Conservation (phyloP, 2,329 filamentous ascomycete species). For the Dactylonectria macrodidyma region DNA sequence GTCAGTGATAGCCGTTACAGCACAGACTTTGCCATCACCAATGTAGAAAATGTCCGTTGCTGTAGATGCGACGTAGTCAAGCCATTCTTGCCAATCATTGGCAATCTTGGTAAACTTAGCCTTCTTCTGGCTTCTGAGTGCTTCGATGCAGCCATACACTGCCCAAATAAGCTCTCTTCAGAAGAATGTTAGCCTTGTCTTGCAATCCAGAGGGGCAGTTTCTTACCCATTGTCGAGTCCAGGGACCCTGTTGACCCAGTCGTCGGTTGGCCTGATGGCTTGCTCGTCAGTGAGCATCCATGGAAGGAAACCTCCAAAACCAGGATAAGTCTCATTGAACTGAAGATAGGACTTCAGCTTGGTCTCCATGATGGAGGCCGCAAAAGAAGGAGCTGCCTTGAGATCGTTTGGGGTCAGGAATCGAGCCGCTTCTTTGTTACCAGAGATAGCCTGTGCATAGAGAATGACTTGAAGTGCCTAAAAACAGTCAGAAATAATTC, state of each 20-base stretch:
- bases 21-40: conserved; percentile 56
- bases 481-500: not conserved
- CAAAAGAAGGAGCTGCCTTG: conserved; percentile 50
- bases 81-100: conserved; percentile 55
- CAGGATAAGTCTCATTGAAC: conserved; percentile 59
- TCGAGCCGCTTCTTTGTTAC: conserved; percentile 54
- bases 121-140: conserved; percentile 49
- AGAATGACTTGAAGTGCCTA: conserved; percentile 61
- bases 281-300: conserved; percentile 53
- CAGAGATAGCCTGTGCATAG: conserved; percentile 57
- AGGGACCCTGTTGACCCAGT: conserved; percentile 58
- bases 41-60: conserved; percentile 55
- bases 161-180: conserved; percentile 59
- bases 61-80: conserved; percentile 57
- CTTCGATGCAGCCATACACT: conserved; percentile 58
- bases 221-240: conserved; percentile 58
- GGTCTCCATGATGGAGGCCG: conserved; percentile 54
- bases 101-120: conserved; percentile 49
- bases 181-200: not conserved
- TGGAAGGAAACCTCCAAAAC: conserved; percentile 58
- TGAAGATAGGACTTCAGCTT: conserved; percentile 57
- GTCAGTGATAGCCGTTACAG: conserved; percentile 55
- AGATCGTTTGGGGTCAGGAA: conserved; percentile 55
- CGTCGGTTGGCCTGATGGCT: conserved; percentile 52
- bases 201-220: accelerated